A percentile compares a stretch with the other conserved stretches of the same genome.
These are phyloP conservation scores for Paspalum notatum DNA, from an alignment of 176 grass and related monocot species.

Conservation along the genomic window DNA sequence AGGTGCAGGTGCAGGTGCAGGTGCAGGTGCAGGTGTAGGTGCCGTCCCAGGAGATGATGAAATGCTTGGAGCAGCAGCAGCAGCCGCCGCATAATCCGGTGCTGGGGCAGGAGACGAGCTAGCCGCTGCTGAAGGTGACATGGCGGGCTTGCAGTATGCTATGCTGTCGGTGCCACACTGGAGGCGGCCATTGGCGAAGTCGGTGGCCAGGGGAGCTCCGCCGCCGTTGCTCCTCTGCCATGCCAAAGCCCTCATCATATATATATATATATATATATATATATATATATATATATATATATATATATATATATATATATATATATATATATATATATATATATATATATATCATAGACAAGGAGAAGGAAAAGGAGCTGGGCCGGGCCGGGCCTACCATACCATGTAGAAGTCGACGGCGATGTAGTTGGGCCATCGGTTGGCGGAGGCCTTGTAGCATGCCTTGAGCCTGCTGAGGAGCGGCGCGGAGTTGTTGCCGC, in stretches of 20 bases:
- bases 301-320: no score
- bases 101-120: constrained; percentile 1
- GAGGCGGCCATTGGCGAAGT: constrained; percentile 78
- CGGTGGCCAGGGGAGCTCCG: constrained; percentile 71
- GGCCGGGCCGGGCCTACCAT: no score
- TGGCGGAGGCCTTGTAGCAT: constrained; percentile 48
- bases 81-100: not conserved
- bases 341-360: no score
- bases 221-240: constrained; percentile 73
- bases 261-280: no score
- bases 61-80: not conserved
- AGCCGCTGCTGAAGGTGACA: not conserved
- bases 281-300: no score
- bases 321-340: no score
- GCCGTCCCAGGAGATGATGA: not conserved
- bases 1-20: not conserved
- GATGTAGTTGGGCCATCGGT: constrained; percentile 67
- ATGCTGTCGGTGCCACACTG: constrained; percentile 78
- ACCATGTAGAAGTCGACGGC: constrained; percentile 81
- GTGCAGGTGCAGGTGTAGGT: not conserved
- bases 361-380: no score
- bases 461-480: constrained; percentile 49
- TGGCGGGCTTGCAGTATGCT: constrained; percentile 55
- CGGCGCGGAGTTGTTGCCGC: constrained; percentile 61
- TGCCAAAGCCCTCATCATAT: not conserved